Evolutionary conservation across 139 green algal species (phyloP), one percentile per base, ranked within the genome.

Genomic region (Auxenochlorella pyrenoidosa): DNA sequence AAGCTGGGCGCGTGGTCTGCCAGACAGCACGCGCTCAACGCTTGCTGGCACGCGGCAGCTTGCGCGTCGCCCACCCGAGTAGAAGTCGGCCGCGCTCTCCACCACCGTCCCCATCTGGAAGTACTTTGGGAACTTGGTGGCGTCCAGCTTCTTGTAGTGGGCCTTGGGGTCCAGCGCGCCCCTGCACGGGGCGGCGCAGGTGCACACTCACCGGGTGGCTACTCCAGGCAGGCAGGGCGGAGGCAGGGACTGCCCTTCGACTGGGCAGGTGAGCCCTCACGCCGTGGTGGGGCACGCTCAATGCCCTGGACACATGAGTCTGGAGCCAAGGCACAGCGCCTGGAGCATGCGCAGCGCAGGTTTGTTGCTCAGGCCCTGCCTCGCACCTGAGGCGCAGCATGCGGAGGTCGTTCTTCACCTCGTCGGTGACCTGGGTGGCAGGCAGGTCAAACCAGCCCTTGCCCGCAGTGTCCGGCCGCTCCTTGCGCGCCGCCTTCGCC

Each of bases 91-190:
- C 5, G 91, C 38, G 12, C 81, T 80, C 63, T 91, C 89, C 54
- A 92, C 82, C 38, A 88, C 83, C 5, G 85, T 91, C 38, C 85
- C 91, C 71, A 94, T 91, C 79, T 90, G 73, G 63, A 99, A 99
- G 32, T 92, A 76, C 82, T 90, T 92, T 34, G 89, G 89, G 81
- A 92, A 99, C 91, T 82, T 90, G 80, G 54, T 93, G 80, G 66
- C 97, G 95, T 66, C 97, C 89, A 82, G 51, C 75, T 82, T 93
- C 91, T 90, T 94, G 92, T 99, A 99, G 84, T 98, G 98, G 32
- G 82, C 79, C 86, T 98, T 96, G 66, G 90, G 83, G 22, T 92
- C 92, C 84, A 95, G 98, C 3, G 89, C 92, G 18, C 94, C 88
- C 59, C 86, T 89, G 86, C 47, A n/a, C 47, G 47, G 47, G 47